Conservation (phyloP, 2,329 filamentous ascomycete genomes). For the Daldinia sp. region DNA sequence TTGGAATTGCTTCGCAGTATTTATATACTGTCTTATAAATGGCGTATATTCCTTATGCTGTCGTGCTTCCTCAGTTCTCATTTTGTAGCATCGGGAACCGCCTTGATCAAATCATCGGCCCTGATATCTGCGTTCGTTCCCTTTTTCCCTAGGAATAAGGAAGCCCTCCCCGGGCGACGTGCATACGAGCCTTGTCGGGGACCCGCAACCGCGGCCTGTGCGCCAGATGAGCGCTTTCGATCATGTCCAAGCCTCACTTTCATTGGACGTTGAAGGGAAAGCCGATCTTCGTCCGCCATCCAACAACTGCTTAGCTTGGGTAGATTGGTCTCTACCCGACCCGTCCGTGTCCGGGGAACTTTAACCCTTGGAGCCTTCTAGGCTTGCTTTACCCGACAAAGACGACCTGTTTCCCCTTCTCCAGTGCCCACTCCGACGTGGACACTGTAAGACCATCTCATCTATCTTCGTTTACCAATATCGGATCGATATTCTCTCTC, state of each 20-base stretch:
- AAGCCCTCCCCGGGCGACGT: conserved; percentile 29
- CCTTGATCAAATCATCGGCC: conserved; percentile 24
- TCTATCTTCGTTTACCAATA: conserved; percentile 25
- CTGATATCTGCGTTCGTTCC: conserved; percentile 17
- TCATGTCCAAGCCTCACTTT: conserved; percentile 26
- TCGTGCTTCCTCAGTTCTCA: conserved; percentile 11
- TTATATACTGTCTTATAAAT: conserved; percentile 15
- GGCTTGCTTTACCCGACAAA: conserved; percentile 31
- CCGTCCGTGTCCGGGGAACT: conserved; percentile 39
- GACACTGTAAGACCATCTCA: conserved; percentile 30
- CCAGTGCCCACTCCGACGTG: conserved; percentile 19
- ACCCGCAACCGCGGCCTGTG: conserved; percentile 36
- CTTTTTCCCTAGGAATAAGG: conserved; percentile 16
- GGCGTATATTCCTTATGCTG: conserved; percentile 16
- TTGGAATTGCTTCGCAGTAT: conserved; percentile 30
- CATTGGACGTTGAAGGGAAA: conserved; percentile 32
- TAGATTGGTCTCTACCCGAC: conserved; percentile 39
- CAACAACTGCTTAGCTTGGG: conserved; percentile 33
- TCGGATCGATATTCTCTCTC: conserved; percentile 27
- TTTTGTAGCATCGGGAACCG: conserved; percentile 21
- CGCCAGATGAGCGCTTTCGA: conserved; percentile 34
- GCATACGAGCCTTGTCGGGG: conserved; percentile 34
- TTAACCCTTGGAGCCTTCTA: conserved; percentile 27
- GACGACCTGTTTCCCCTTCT: conserved; percentile 33
- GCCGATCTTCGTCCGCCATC: conserved; percentile 35